These are phyloP conservation scores for Malassezia japonica DNA, from an alignment of 1,284 basidiomycete genomes.

Conservation along the genomic window DNA sequence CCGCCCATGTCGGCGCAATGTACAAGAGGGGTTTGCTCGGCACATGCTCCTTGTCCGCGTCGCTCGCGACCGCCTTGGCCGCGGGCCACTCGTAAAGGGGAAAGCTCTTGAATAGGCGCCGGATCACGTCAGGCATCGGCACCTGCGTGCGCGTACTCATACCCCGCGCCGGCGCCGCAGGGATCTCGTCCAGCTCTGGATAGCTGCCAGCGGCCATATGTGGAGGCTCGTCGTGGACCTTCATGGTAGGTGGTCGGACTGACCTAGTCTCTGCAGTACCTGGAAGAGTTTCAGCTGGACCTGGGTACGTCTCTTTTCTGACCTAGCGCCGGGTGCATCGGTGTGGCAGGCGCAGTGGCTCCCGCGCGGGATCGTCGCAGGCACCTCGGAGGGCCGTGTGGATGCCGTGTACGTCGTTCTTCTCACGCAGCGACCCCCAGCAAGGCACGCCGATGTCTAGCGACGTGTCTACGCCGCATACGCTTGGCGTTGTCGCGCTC, in stretches of 20 bases:
- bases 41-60: constrained; percentile 5
- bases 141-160: constrained; percentile 2
- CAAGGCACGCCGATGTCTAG: not conserved
- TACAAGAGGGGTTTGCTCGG: constrained; percentile 22
- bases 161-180: not conserved
- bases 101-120: constrained; percentile 22
- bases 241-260: constrained; percentile 7
- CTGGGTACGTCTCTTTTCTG: constrained; percentile 1
- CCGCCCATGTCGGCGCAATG: constrained; percentile 17
- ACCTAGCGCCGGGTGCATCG: not conserved
- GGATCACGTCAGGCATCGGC: constrained; percentile 20
- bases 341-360: constrained; percentile 11
- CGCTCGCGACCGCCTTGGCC: constrained; percentile 17
- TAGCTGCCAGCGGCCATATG: not conserved
- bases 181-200: not conserved
- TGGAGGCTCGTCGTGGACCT: not conserved
- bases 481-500: constrained; percentile 8
- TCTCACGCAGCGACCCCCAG: not conserved
- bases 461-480: not conserved
- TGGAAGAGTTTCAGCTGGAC: constrained; percentile 12
- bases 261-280: constrained; percentile 13
- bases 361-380: not conserved
- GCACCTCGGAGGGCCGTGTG: not conserved
- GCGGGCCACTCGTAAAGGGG: constrained; percentile 23
- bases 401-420: not conserved